Evolutionary conservation across 805 yeast species (phyloP), one percentile per base, ranked within the genome.

Genomic region (Schizosaccharomyces cryophilus): DNA sequence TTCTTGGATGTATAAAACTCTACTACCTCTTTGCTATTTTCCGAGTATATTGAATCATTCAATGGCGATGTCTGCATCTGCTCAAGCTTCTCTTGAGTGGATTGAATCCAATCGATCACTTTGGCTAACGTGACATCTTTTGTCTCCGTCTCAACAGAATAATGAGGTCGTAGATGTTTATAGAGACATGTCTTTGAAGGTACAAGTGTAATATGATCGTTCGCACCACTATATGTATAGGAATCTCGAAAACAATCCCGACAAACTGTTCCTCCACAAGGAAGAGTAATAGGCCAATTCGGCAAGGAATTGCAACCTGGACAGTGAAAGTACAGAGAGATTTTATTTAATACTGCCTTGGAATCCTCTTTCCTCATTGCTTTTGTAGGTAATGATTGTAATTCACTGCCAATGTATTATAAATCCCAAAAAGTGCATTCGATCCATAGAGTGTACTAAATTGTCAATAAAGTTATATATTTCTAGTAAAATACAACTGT

Each of bases 321-420:
- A 51, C 56, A 51, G 35, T 24, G 19, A 51, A 51, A 51, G 38
- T 45, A 45, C 9, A 24, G 7, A n/a, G 26, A 19, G 9, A 45
- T 45, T 45, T 45, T 45, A 3, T 45, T 45, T 19, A 45, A 4
- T 45, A 45, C 7, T 9, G 26, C 51, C 26, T 24, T 24, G 4
- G 51, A 24, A n/a, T 62, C 62, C 75, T 71, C 19, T 82, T 78
- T 63, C 80, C 84, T 63, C 79, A 45, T 45, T 45, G 40, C 40
- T 45, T 45, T 45, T 5, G 3, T 45, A n/a, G 51, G 26, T 45
- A n/a, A 7, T 45, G 26, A 45, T 19, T 19, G 24, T 45, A 45
- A 45, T 45, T 9, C 51, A 45, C 26, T 45, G 51, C 51, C 26
- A 45, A 45, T 11, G 51, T 45, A 19, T 19, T 19, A 6, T 11